Base-by-base conservation (phyloP, 768 basidiomycete species). In the Lactarius akahatsu region DNA sequence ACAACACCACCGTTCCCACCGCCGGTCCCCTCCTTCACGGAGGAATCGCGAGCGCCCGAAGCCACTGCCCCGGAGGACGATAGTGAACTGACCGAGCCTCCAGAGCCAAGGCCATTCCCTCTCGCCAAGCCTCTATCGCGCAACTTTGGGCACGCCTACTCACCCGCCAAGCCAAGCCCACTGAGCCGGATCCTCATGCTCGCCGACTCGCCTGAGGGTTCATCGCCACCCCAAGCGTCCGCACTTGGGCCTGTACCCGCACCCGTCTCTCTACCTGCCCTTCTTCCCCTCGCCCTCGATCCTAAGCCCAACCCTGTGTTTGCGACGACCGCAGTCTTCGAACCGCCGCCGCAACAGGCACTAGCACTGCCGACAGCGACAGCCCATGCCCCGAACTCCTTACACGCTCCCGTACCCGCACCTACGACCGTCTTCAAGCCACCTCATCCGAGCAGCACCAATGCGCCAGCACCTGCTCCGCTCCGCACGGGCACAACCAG, bases 61-160 rank as follows among this genome's bases (percentile, higher is more conserved):
- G 13, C 4, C 26, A 52, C 16, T 5, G 41, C 69, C 72, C 6
- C 77, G 1, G n/a, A 56, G 20, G 59, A 50, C 23, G 11, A 20
- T 15, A 20, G 11, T 16, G 43, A 11, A n/a, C 8, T 54, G 36
- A 62, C 36, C 10, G 47, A 66, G 23, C 59, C 63, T 9, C 50
- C 76, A 8, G 68, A 70, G n/a, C 78, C 76, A 32, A 80, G 75
- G n/a, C 80, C 83, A 1, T 91, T 89, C 77, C 89, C 89, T 0
- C 77, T 88, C 55, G 88, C 89, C 2, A 92, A 90, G 71, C 89
- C 91, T 13, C 78, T 87, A 58, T 87, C 84, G 2, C 76, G 80
- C 62, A 85, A 82, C 63, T 90, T 91, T 87, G 80, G 84, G 4
- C 91, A 94, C 69, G 90, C 91, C 0, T 94, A 93, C 69, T 92